phyloP scores from a whole-genome alignment of 139 green algal genomes.

The Protoeuglena noctilucae region DNA sequence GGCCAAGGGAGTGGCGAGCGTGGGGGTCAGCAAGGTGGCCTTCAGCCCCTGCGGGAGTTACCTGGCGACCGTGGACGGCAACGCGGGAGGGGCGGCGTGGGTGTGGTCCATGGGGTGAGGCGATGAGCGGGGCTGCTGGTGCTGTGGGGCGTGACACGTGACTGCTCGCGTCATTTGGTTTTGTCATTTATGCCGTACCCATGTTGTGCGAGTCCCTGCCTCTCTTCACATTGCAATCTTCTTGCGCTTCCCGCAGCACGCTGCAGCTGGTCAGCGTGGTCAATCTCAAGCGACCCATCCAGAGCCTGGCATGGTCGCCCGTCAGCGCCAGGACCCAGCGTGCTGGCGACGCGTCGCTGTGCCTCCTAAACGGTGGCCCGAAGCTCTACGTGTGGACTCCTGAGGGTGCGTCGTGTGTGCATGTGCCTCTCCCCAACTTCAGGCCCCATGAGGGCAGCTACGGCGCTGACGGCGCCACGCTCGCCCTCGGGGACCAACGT shows the following conservation, averaged over 20 bases:
- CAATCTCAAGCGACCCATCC: neutral
- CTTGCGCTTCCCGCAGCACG: neutral
- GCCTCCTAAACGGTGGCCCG: neutral
- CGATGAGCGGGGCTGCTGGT: slow-evolving; percentile 46
- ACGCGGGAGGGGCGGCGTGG: slow-evolving; percentile 45
- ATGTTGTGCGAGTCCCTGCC: too few species aligned
- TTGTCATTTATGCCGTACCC: too few species aligned
- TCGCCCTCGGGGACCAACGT: too few species aligned
- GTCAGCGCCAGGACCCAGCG: too few species aligned
- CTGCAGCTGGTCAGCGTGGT: neutral
- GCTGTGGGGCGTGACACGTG: slow-evolving; percentile 23
- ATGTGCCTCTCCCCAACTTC: slow-evolving; percentile 67
- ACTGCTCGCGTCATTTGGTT: too few species aligned
- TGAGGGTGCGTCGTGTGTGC: slow-evolving; percentile 55
- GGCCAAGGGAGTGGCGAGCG: slow-evolving; percentile 33
- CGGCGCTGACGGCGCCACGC: too few species aligned
- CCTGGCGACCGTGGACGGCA: slow-evolving; percentile 58
- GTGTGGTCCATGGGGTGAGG: slow-evolving; percentile 54
- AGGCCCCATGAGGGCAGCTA: too few species aligned
- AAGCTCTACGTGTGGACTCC: slow-evolving; percentile 69
- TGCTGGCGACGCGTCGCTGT: neutral
- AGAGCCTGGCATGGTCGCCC: neutral
- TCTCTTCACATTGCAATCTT: neutral
- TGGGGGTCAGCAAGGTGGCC: slow-evolving; percentile 25
- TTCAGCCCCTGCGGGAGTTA: slow-evolving; percentile 52